Conservation (phyloP, 371 early-diverging fungal genomes). For the Mucor irregularis region DNA sequence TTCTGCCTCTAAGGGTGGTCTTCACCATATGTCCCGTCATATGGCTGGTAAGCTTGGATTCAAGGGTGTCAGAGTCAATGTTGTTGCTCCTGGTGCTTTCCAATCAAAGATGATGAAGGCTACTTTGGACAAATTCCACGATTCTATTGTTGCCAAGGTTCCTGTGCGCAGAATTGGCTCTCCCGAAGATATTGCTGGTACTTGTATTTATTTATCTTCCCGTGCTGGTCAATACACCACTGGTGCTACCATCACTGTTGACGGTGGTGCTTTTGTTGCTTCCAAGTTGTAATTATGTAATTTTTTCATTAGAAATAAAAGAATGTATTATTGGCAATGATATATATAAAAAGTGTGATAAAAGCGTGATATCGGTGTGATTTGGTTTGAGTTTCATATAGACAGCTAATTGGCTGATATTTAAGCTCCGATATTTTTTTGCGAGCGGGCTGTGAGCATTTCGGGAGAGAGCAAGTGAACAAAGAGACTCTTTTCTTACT, state of each 20-base stretch:
- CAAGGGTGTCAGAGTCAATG: slow-evolving; percentile 74
- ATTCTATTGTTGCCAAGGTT: slow-evolving; percentile 54
- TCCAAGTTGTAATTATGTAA: too few relatives aligned
- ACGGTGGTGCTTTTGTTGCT: slow-evolving; percentile 71
- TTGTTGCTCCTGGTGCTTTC: slow-evolving; percentile 89
- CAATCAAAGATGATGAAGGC: slow-evolving; percentile 85
- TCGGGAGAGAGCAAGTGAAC: too few relatives aligned
- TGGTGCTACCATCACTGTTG: slow-evolving; percentile 79
- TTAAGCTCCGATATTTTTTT: too few relatives aligned
- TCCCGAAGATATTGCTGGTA: slow-evolving; percentile 86
- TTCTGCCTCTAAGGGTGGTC: slow-evolving; percentile 76
- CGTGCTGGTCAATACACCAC: slow-evolving; percentile 81
- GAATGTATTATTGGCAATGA: too few relatives aligned
- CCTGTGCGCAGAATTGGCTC: slow-evolving; percentile 78
- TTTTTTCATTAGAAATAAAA: too few relatives aligned
- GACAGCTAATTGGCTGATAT: too few relatives aligned
- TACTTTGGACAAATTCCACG: slow-evolving; percentile 61
- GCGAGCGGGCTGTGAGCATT: too few relatives aligned
- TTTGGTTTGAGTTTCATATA: too few relatives aligned
- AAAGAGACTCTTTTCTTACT: slow-evolving; percentile 45
- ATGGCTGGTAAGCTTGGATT: slow-evolving; percentile 64
- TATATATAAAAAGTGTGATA: too few relatives aligned
- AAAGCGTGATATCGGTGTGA: too few relatives aligned
- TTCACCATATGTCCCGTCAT: slow-evolving; percentile 71
- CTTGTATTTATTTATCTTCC: slow-evolving; percentile 74